phyloP scores from a whole-genome alignment of 768 basidiomycete species.

The Leccinum broughii region DNA sequence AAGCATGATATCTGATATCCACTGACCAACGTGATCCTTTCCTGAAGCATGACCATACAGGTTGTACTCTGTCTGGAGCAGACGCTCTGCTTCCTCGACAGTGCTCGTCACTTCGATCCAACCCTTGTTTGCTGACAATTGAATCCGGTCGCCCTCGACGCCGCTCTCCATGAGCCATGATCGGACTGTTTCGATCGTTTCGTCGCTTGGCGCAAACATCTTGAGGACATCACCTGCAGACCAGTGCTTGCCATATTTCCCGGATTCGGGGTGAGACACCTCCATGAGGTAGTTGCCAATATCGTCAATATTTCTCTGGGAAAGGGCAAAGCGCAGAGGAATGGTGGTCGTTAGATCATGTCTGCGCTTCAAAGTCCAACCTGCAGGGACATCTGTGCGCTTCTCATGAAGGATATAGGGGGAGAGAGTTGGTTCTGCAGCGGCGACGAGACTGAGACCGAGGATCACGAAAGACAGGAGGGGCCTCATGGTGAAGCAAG shows the following conservation, averaged over 20 bases:
- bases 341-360: constrained; percentile 32
- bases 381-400: constrained; percentile 35
- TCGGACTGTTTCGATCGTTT: constrained; percentile 28
- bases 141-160: constrained; percentile 23
- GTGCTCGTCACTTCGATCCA: constrained; percentile 31
- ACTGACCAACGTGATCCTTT: constrained; percentile 31
- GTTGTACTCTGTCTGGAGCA: constrained; percentile 36
- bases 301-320: constrained; percentile 33
- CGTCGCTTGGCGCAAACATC: constrained; percentile 30
- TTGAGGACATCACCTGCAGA: constrained; percentile 25
- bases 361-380: constrained; percentile 41
- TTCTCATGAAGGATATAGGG: constrained; percentile 40
- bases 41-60: constrained; percentile 32
- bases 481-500: constrained; percentile 14
- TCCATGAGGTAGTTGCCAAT: constrained; percentile 32
- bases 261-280: constrained; percentile 35
- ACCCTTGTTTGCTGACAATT: constrained; percentile 22
- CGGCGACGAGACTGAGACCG: constrained; percentile 18
- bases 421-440: constrained; percentile 19
- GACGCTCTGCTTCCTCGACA: constrained; percentile 35
- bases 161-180: constrained; percentile 32
- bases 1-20: not conserved
- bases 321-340: constrained; percentile 34
- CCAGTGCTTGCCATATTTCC: constrained; percentile 36
- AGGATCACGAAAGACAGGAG: constrained; percentile 18